Conservation (phyloP, 2,329 filamentous ascomycete species). For the Scedosporium dehoogii region DNA sequence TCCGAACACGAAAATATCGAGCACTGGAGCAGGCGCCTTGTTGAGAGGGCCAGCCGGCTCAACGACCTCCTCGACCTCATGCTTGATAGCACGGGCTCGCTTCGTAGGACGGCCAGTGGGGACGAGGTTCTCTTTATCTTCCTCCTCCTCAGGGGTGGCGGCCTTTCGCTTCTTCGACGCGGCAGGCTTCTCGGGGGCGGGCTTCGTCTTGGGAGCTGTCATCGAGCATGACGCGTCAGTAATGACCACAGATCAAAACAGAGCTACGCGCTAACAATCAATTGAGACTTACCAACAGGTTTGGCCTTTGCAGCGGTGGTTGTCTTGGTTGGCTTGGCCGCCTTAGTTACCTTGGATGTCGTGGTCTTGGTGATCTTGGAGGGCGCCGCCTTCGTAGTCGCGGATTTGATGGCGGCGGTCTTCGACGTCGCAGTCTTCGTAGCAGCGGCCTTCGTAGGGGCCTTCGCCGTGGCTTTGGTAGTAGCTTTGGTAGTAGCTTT, state of each 20-base stretch:
- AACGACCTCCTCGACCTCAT: neutral
- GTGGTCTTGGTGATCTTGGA: conserved; percentile 9
- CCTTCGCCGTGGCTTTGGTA: no score
- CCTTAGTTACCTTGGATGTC: neutral
- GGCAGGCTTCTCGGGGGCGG: conserved; percentile 7
- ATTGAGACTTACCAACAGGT: neutral
- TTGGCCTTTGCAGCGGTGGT: neutral
- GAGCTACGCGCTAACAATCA: conserved; percentile 1
- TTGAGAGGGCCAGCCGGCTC: conserved; percentile 28
- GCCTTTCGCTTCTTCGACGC: conserved; percentile 18
- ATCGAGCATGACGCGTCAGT: neutral
- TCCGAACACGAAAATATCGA: conserved; percentile 73
- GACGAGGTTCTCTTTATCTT: conserved; percentile 7
- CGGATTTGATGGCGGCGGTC: no score
- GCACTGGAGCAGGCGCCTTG: conserved; percentile 46
- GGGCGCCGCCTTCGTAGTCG: neutral
- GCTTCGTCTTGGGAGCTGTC: neutral
- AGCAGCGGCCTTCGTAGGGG: no score
- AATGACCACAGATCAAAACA: neutral
- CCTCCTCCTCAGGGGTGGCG: conserved; percentile 6
- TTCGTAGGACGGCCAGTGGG: conserved; percentile 29
- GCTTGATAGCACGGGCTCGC: conserved; percentile 12
- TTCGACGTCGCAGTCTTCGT: no score
- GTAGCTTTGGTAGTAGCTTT: conserved; percentile 5
- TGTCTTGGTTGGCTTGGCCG: neutral